These are phyloP conservation scores for Myrica gale DNA, from an alignment of 306 rosid species.

Conservation along the genomic window DNA sequence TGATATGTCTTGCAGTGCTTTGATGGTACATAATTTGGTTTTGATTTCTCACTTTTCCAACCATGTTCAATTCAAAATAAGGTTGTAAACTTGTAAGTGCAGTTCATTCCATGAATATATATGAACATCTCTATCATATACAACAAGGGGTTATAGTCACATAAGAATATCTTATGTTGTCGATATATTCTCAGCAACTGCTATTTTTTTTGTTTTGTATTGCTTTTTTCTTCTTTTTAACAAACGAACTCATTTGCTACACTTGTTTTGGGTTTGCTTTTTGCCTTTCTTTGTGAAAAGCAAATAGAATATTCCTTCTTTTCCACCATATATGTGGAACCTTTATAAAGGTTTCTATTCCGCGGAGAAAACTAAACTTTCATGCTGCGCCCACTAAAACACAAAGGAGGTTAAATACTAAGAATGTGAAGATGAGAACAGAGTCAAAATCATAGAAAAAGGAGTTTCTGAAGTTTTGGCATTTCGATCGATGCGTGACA, in stretches of 20 bases:
- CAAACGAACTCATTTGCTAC: too few relatives aligned
- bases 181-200: background rate
- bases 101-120: too few relatives aligned
- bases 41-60: too few relatives aligned
- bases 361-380: slow-evolving; percentile 1
- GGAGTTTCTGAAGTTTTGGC: background rate
- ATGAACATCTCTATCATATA: too few relatives aligned
- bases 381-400: slow-evolving; percentile 7
- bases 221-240: background rate
- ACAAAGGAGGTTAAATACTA: background rate
- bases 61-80: too few relatives aligned
- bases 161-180: background rate
- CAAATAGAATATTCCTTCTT: background rate
- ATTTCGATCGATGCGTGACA: too few relatives aligned
- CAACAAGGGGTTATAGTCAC: too few relatives aligned
- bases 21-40: too few relatives aligned
- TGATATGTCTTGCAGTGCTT: too few relatives aligned
- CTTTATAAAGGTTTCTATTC: background rate
- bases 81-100: too few relatives aligned
- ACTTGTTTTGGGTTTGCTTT: too few relatives aligned
- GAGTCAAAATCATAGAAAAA: slow-evolving; percentile 9
- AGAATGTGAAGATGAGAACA: background rate
- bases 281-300: background rate
- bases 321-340: background rate
- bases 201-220: background rate